Conservation (phyloP, 352 stramenopile species). For the Phytophthora cryptogea region DNA sequence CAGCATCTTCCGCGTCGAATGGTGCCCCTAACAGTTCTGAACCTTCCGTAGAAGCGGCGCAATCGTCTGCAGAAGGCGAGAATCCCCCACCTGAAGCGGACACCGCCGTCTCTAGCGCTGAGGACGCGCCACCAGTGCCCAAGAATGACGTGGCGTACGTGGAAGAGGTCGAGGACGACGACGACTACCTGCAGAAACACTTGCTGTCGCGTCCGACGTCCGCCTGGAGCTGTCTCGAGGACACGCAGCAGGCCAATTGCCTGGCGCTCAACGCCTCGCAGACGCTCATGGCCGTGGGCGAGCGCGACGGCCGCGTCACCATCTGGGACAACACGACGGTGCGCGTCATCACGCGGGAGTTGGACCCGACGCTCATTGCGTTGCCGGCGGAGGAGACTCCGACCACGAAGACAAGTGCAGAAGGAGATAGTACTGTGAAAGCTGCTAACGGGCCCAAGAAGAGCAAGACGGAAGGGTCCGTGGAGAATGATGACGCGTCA, state of each 20-base stretch:
- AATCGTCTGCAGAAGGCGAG: constrained; percentile 5
- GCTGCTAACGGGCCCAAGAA: constrained; percentile 12
- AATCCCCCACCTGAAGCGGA: not conserved
- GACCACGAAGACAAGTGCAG: constrained; percentile 1
- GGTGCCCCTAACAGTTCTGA: not conserved
- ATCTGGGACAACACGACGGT: constrained; percentile 87
- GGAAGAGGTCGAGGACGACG: constrained; percentile 44
- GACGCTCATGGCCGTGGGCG: constrained; percentile 74
- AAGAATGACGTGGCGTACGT: constrained; percentile 8
- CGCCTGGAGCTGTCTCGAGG: constrained; percentile 66
- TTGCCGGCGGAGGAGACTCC: constrained; percentile 34
- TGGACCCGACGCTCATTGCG: constrained; percentile 70
- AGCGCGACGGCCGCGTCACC: constrained; percentile 79
- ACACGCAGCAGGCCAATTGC: constrained; percentile 78
- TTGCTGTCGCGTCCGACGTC: constrained; percentile 54
- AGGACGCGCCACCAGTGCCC: not conserved
- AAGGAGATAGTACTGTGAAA: constrained; percentile 2
- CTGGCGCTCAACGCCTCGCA: constrained; percentile 64
- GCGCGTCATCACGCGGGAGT: constrained; percentile 75
- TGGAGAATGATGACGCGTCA: constrained; percentile 41
- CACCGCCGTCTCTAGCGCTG: not conserved
- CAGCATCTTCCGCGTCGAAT: constrained; percentile 12
- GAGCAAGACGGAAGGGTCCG: constrained; percentile 35
- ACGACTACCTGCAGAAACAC: constrained; percentile 64
- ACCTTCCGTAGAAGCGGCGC: constrained; percentile 3